A percentile compares a stretch with the other conserved stretches of the same genome.
Evolutionary conservation across 2,329 filamentous ascomycete species (phyloP).

Genomic region (Fusarium devonianum): DNA sequence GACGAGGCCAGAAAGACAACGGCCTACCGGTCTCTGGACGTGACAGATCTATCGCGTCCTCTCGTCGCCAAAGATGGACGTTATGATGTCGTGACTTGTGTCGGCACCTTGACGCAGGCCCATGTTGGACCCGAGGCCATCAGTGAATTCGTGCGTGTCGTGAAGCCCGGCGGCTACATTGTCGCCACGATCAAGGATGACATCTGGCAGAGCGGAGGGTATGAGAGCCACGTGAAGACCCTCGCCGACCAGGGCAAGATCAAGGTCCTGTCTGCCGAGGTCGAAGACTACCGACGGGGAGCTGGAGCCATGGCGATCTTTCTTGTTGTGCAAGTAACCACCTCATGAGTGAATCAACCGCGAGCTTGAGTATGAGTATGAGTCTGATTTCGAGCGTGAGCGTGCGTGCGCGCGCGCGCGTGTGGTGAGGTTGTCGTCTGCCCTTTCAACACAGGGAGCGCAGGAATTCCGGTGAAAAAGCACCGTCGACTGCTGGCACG

Average conservation of each 20-base stretch:
- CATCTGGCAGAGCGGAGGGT: conserved; percentile 58
- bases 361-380: no score
- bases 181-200: conserved; percentile 59
- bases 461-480: conserved; percentile 4
- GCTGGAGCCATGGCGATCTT: conserved; percentile 44
- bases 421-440: conserved; percentile 5
- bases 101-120: conserved; percentile 62
- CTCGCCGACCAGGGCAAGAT: conserved; percentile 40
- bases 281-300: conserved; percentile 45
- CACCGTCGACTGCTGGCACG: conserved; percentile 3
- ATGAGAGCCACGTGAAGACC: conserved; percentile 51
- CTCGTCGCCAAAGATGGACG: conserved; percentile 49
- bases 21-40: conserved; percentile 54
- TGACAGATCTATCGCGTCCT: conserved; percentile 55
- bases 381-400: conserved; percentile 2
- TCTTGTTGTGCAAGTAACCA: conserved; percentile 43
- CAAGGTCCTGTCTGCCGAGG: conserved; percentile 40
- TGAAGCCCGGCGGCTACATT: conserved; percentile 55
- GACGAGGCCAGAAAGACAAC: conserved; percentile 57
- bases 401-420: neutral
- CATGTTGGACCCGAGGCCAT: conserved; percentile 61
- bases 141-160: conserved; percentile 58
- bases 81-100: conserved; percentile 61
- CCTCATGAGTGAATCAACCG: conserved; percentile 9
- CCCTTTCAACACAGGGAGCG: conserved; percentile 10